These are phyloP conservation scores for Emericellopsis cladophorae DNA, from an alignment of 2,329 filamentous ascomycete genomes.

Conservation along the genomic window DNA sequence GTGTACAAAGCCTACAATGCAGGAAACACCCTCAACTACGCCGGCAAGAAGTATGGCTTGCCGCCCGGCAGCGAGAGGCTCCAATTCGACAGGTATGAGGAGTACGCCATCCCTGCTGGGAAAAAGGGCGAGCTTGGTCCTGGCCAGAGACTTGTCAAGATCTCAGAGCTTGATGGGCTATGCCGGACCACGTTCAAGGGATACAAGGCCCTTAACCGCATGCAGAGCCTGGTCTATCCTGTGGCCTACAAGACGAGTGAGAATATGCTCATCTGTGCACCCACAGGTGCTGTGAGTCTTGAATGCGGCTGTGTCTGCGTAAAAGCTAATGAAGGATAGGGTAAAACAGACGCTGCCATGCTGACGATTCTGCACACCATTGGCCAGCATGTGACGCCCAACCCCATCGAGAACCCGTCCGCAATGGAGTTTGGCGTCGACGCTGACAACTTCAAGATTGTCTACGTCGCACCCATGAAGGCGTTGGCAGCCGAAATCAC, in stretches of 20 bases:
- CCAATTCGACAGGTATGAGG: conserved; percentile 72
- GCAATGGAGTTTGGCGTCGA: conserved; percentile 73
- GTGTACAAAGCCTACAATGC: conserved; percentile 78
- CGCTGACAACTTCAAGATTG: conserved; percentile 87
- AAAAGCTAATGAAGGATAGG: too few species aligned
- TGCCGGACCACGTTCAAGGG: conserved; percentile 88
- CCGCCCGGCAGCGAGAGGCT: conserved; percentile 61
- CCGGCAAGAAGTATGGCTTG: conserved; percentile 72
- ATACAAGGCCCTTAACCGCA: conserved; percentile 87
- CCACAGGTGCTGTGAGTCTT: conserved; percentile 93
- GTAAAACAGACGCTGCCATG: conserved; percentile 98
- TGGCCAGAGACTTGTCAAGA: conserved; percentile 64
- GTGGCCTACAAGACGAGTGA: conserved; percentile 93
- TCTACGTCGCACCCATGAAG: conserved; percentile 99
- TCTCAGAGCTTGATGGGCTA: conserved; percentile 75
- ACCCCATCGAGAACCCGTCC: conserved; percentile 60
- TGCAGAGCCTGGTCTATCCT: conserved; percentile 94
- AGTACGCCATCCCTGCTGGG: conserved; percentile 75
- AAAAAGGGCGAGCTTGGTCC: conserved; percentile 62
- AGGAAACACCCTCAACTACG: conserved; percentile 71
- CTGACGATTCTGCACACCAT: conserved; percentile 86
- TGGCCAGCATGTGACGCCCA: conserved; percentile 71
- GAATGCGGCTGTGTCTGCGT: too few species aligned
- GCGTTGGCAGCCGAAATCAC: conserved; percentile 93
- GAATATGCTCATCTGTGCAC: conserved; percentile 97